Evolutionary conservation across 768 basidiomycete species (phyloP).

Genomic region (Mycena rosella): DNA sequence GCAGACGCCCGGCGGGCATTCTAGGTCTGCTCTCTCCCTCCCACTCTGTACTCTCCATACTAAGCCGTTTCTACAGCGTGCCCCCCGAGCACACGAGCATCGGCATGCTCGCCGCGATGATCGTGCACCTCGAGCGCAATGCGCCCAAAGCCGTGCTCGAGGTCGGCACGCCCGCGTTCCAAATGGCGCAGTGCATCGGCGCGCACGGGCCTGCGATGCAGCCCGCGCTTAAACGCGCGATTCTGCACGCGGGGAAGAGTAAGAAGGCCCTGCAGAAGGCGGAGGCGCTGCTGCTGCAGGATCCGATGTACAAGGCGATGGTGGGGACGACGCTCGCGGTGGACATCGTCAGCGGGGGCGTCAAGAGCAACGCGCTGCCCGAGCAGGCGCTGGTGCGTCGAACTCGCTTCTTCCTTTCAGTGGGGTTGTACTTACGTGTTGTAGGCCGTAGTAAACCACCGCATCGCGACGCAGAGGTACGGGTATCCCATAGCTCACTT

Average conservation of each 20-base stretch:
- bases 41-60: constrained; percentile 54
- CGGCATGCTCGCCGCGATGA: constrained; percentile 68
- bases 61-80: constrained; percentile 1
- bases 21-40: constrained; percentile 56
- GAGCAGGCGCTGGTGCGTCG: constrained; percentile 56
- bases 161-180: constrained; percentile 46
- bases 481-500: not conserved
- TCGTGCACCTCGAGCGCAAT: constrained; percentile 64
- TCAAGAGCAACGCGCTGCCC: constrained; percentile 68
- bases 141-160: constrained; percentile 54
- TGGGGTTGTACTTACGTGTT: too few species aligned
- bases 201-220: constrained; percentile 61
- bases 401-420: too few species aligned
- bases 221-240: constrained; percentile 45
- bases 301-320: constrained; percentile 44
- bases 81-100: constrained; percentile 53
- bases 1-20: constrained; percentile 69
- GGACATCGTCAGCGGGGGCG: constrained; percentile 57
- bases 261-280: constrained; percentile 55
- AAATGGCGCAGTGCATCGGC: constrained; percentile 58
- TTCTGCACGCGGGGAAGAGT: constrained; percentile 41
- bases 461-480: constrained; percentile 58
- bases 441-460: constrained; percentile 67
- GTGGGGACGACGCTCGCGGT: constrained; percentile 70
- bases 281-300: constrained; percentile 48